Percentiles rank a stretch among this genome's conserved stretches.
Evolutionary conservation across 352 stramenopile genomes (phyloP).

Genomic region (Peronospora farinosa): DNA sequence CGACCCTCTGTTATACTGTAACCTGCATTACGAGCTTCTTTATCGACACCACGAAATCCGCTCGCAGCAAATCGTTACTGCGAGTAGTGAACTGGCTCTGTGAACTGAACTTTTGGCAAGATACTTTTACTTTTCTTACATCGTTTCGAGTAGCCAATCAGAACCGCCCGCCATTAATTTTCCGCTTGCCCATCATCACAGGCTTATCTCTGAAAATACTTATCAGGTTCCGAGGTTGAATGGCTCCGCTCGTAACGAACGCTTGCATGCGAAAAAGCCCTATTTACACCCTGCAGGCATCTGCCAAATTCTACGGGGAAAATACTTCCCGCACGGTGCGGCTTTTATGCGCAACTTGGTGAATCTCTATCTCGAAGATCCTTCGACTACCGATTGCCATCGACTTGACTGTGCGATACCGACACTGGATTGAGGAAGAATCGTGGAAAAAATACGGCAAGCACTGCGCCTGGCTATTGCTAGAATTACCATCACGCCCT

Average conservation of each 20-base stretch:
- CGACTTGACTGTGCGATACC: constrained; percentile 15
- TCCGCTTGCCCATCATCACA: constrained; percentile 16
- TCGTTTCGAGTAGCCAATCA: constrained; percentile 25
- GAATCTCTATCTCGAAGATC: constrained; percentile 16
- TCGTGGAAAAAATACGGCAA: constrained; percentile 11
- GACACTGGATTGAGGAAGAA: constrained; percentile 28
- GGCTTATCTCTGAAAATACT: constrained; percentile 18
- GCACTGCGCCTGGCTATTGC: not conserved
- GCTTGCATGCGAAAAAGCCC: not conserved
- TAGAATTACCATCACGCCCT: not conserved
- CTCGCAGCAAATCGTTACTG: constrained; percentile 12
- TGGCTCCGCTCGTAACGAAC: constrained; percentile 4
- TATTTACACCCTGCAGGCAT: constrained; percentile 14
- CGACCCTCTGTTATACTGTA: not conserved
- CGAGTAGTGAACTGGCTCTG: constrained; percentile 2
- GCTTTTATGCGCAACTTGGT: constrained; percentile 8
- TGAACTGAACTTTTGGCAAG: constrained; percentile 24
- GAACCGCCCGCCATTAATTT: constrained; percentile 6
- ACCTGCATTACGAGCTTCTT: not conserved
- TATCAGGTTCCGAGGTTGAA: constrained; percentile 20
- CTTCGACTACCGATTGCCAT: constrained; percentile 6
- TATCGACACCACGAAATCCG: not conserved
- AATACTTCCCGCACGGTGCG: not conserved
- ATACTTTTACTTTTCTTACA: constrained; percentile 27
- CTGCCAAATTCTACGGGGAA: constrained; percentile 18